Base-by-base conservation (phyloP, 495 filamentous ascomycete genomes). In the Daldinia decipiens region DNA sequence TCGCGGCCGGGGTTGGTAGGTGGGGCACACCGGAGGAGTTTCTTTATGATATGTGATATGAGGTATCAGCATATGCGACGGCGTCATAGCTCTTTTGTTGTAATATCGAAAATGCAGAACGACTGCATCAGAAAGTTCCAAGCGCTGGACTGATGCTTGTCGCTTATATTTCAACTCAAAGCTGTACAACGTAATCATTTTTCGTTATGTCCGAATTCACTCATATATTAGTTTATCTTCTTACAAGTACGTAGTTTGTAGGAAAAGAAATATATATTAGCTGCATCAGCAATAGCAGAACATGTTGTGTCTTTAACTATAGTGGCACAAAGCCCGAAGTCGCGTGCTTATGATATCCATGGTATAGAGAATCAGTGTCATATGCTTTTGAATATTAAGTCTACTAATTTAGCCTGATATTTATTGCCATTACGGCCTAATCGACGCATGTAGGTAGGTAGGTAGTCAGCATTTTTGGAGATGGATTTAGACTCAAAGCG, bases 31-130 rank as follows among this genome's bases (percentile, higher is more conserved):
- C 34, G 21, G 40, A 62, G 57, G 57, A 58, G 56, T 38, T 62
- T 27, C 57, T 45, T 73, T 58, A 61, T 53, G 65, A 73, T 56
- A 73, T 59, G 65, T 72, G 65, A 68, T 68, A 73, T 69, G 70
- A 73, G 65, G 65, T 73, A 62, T 61, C 65, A 54, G 70, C 70
- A 73, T 73, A 61, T 73, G 65, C 65, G 38, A 61, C 55, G 70
- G 70, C 70, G 65, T 73, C 55, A 26, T 61, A 62, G 70, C 62
- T 69, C 52, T 59, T 69, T 59, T 68, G 47, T 67, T 67, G 59
- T 65, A 52, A 56, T 36, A 56, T 56, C 17, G 53, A 36, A 36
- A 11, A 56, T 56, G 53, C 29, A 36, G n/a, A 21, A 36, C 8
- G 53, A 36, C 53, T 56, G 29, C 53, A n/a, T 56, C 31, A 56